A percentile compares a stretch with the other conserved stretches of the same genome.
Conservation (phyloP, 2,329 filamentous ascomycete genomes). For the Calycina herbarum region DNA sequence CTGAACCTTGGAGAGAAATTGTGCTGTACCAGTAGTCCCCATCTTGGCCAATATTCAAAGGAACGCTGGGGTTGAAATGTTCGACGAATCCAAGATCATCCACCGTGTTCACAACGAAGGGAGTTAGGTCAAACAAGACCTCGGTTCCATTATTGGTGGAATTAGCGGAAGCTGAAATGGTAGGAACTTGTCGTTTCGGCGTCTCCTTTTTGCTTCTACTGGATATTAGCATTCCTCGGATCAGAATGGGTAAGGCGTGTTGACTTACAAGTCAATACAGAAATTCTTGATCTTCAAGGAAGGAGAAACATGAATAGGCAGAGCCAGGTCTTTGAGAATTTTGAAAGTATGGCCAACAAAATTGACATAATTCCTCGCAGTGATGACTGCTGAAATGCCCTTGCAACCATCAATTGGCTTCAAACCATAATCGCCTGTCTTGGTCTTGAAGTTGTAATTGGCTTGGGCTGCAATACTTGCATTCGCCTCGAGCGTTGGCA, state of each 20-base stretch:
- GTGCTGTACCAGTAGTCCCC: slow-evolving; percentile 24
- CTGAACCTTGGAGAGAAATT: slow-evolving; percentile 26
- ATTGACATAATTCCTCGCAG: slow-evolving; percentile 2
- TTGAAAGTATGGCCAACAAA: neutral
- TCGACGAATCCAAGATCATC: slow-evolving; percentile 23
- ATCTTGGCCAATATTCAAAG: slow-evolving; percentile 28
- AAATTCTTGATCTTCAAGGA: too few species aligned
- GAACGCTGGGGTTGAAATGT: slow-evolving; percentile 24
- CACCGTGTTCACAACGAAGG: neutral
- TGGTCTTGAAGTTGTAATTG: neutral
- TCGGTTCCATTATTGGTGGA: neutral
- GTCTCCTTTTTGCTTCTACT: too few species aligned
- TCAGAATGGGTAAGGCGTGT: too few species aligned
- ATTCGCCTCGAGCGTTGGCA: neutral
- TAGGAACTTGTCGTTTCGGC: too few species aligned
- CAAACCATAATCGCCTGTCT: neutral
- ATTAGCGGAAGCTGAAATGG: neutral
- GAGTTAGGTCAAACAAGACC: neutral
- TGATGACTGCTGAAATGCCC: neutral
- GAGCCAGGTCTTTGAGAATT: too few species aligned
- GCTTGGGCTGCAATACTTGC: neutral
- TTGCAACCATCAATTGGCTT: neutral
- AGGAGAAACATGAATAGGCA: too few species aligned
- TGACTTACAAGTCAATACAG: too few species aligned
- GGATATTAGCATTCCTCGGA: too few species aligned